Evolutionary conservation across 1,284 basidiomycete genomes (phyloP), one percentile per base, ranked within the genome.

Genomic region (Pseudozyma sp.): DNA sequence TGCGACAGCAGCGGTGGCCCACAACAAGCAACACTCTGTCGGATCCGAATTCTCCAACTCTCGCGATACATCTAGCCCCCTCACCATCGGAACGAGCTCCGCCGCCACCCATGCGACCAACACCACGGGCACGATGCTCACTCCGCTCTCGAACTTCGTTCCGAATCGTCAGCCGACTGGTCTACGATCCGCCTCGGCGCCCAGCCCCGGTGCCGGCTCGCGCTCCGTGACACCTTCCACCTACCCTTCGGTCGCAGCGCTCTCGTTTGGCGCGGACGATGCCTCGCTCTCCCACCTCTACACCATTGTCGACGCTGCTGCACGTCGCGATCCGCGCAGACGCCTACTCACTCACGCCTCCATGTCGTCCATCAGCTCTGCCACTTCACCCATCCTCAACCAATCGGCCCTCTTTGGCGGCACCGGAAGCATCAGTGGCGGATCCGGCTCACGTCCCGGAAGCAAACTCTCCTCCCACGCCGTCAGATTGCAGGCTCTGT

Each of bases 271-370:
- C 4, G 68, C 63, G 1, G 77, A 70, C 54, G 77, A 80, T 33
- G 66, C 67, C 4, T 76, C 75, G 4, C 60, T 81, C 5, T 65
- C 67, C 34, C 74, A 79, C 33, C 70, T 81, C 29, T 80, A 79
- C 57, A 74, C 77, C 2, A 61, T 81, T 19, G 76, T 79, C 30
- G 79, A 81, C 35, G 75, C 75, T 3, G 80, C 79, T 0, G 75
- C 77, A 9, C 73, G 77, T 4, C 68, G 78, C 8, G 73, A 72
- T 35, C 71, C 75, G 7, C 61, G 68, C 34, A 61, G 58, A 33
- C n/a, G 46, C 7, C 60, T 75, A 7, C 30, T 70, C 24, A 61
- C 63, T 5, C 68, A 75, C 48, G 64, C 62, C 16, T 56, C 52
- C 49, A 66, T 69, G 43, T 42, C 39, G 14, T 62, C 64, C 4